Conservation (phyloP, 1,284 basidiomycete genomes). For the Gymnopus androsaceus region DNA sequence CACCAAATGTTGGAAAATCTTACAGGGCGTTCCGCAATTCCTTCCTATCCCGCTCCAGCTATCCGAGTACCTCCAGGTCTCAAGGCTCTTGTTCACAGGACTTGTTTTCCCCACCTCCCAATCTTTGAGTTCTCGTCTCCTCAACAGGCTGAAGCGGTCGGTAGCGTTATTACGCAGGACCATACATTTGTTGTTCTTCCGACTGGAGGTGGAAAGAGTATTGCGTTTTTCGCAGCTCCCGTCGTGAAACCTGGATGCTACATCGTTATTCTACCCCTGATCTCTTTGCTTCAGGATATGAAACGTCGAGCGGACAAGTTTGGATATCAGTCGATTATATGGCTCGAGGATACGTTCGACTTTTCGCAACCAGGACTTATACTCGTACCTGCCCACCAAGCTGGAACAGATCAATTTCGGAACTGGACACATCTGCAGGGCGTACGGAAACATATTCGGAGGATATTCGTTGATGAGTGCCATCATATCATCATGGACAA, state of each 20-base stretch:
- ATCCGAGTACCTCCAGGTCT: neutral
- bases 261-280: neutral
- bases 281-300: neutral
- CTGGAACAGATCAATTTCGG: neutral
- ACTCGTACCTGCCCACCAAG: neutral
- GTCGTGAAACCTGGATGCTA: neutral
- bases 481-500: neutral
- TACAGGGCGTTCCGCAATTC: too few species aligned
- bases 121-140: neutral
- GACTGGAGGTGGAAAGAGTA: slow-evolving; percentile 1
- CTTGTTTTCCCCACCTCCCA: neutral
- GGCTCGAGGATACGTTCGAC: neutral
- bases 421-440: neutral
- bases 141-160: slow-evolving; percentile 1
- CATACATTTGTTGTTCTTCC: neutral
- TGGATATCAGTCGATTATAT: neutral
- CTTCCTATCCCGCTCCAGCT: neutral
- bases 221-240: neutral
- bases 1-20: too few species aligned
- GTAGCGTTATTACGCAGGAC: neutral
- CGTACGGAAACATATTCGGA: neutral
- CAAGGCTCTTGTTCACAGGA: neutral
- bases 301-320: neutral
- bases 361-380: neutral
- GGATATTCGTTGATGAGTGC: slow-evolving; percentile 4